These are phyloP conservation scores for Symbiodinium natans DNA, from an alignment of 73 alveolate species.

Conservation along the genomic window DNA sequence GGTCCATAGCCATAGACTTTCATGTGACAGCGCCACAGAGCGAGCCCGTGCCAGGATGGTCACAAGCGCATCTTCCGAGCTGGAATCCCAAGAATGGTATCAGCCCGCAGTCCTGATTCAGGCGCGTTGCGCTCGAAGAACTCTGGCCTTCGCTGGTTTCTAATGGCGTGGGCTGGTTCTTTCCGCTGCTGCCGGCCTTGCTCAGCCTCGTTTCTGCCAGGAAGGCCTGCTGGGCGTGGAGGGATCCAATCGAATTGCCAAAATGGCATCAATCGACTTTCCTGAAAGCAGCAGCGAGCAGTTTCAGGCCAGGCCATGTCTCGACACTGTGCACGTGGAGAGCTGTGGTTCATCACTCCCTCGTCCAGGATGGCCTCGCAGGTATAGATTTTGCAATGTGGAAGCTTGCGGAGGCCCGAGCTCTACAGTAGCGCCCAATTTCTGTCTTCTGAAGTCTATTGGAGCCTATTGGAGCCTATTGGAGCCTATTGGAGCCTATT, in stretches of 20 bases:
- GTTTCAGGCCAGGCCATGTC: slow-evolving; percentile 33
- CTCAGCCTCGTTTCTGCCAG: neutral
- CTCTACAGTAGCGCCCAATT: too few species aligned
- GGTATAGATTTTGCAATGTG: slow-evolving; percentile 90
- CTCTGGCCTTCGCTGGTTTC: neutral
- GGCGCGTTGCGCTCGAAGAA: neutral
- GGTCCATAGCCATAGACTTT: too few species aligned
- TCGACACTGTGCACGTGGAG: neutral
- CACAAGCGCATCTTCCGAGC: slow-evolving; percentile 27
- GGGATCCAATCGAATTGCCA: slow-evolving; percentile 76
- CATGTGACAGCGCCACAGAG: neutral
- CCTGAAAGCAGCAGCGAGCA: slow-evolving; percentile 41
- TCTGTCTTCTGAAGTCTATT: too few species aligned
- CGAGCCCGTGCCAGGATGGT: slow-evolving; percentile 50
- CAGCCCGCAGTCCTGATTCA: slow-evolving; percentile 91
- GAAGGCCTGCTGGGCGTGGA: slow-evolving; percentile 82
- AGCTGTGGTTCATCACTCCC: neutral
- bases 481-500: too few species aligned
- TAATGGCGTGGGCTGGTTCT: neutral
- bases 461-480: too few species aligned
- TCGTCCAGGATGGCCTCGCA: slow-evolving; percentile 65
- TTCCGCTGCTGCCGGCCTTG: neutral
- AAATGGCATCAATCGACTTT: slow-evolving; percentile 72
- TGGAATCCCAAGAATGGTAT: slow-evolving; percentile 43
- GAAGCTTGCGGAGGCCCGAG: slow-evolving; percentile 70